These are phyloP conservation scores for Hemileia vastatrix DNA, from an alignment of 1,284 basidiomycete species.

Conservation along the genomic window DNA sequence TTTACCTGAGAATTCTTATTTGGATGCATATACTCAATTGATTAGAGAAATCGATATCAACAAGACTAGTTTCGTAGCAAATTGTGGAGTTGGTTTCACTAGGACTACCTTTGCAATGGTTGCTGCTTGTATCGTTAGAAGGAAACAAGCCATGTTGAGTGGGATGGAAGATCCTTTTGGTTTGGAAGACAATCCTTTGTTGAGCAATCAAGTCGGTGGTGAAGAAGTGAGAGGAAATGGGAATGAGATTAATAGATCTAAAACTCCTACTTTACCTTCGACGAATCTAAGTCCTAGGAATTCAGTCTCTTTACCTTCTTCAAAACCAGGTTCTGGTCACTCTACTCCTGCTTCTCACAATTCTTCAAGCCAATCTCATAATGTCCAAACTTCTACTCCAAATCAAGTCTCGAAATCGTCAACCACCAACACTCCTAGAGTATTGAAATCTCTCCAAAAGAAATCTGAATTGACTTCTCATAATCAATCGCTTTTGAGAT, in stretches of 20 bases:
- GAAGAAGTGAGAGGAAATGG: no score
- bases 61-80: slow-evolving; percentile 80
- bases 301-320: no score
- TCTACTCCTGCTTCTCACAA: no score
- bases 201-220: no score
- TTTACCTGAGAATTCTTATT: slow-evolving; percentile 64
- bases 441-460: no score
- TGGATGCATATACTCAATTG: slow-evolving; percentile 83
- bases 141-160: slow-evolving; percentile 69
- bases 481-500: no score
- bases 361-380: no score
- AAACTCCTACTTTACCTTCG: not conserved
- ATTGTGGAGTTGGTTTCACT: slow-evolving; percentile 92
- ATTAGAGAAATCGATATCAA: slow-evolving; percentile 69
- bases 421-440: no score
- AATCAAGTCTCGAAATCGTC: no score
- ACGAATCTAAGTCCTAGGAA: slow-evolving; percentile 1
- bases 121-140: slow-evolving; percentile 73
- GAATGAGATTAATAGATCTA: not conserved
- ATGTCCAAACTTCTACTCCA: no score
- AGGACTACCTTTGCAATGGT: slow-evolving; percentile 98
- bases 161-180: slow-evolving; percentile 68
- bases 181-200: slow-evolving; percentile 53
- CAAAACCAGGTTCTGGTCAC: no score
- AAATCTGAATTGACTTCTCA: no score